Percentiles rank a stretch among this genome's conserved stretches.
Evolutionary conservation across 768 basidiomycete genomes (phyloP).

Genomic region (Russula ochroleuca): DNA sequence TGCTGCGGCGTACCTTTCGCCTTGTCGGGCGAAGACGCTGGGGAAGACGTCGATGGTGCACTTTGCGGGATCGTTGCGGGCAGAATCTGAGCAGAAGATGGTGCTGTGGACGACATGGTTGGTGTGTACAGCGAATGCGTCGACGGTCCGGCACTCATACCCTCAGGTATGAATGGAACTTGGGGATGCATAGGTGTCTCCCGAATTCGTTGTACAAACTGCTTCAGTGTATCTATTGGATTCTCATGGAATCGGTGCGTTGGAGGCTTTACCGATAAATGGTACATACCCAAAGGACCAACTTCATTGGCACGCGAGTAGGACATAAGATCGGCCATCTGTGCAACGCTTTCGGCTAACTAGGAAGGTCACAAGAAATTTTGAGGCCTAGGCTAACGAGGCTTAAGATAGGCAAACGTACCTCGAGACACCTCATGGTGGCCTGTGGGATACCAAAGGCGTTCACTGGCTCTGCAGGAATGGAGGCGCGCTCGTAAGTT

Average conservation of each 20-base stretch:
- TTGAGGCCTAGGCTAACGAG: conserved; percentile 14
- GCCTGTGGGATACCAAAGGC: conserved; percentile 86
- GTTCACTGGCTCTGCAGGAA: conserved; percentile 81
- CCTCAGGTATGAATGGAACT: conserved; percentile 17
- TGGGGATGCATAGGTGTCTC: conserved; percentile 25
- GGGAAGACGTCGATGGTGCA: conserved; percentile 14
- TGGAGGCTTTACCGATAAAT: conserved; percentile 22
- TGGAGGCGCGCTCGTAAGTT: conserved; percentile 54
- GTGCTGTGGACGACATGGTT: conserved; percentile 21
- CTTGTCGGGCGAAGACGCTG: conserved; percentile 24
- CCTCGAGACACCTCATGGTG: conserved; percentile 85
- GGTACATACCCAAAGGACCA: conserved; percentile 62
- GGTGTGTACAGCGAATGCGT: conserved; percentile 23
- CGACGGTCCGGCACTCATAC: conserved; percentile 23
- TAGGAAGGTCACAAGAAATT: conserved; percentile 31
- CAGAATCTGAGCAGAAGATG: conserved; percentile 17
- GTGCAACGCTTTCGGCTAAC: conserved; percentile 77
- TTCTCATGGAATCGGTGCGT: conserved; percentile 10
- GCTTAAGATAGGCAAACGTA: conserved; percentile 33
- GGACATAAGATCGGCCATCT: conserved; percentile 73
- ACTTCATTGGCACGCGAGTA: conserved; percentile 51
- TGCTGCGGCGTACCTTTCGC: conserved; percentile 27
- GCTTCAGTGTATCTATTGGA: conserved; percentile 41
- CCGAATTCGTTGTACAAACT: conserved; percentile 41
- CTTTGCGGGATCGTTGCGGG: conserved; percentile 43